A percentile compares a stretch with the other conserved stretches of the same genome.
These are phyloP conservation scores for Neurospora sublineolata DNA, from an alignment of 495 filamentous ascomycete genomes.

Conservation along the genomic window DNA sequence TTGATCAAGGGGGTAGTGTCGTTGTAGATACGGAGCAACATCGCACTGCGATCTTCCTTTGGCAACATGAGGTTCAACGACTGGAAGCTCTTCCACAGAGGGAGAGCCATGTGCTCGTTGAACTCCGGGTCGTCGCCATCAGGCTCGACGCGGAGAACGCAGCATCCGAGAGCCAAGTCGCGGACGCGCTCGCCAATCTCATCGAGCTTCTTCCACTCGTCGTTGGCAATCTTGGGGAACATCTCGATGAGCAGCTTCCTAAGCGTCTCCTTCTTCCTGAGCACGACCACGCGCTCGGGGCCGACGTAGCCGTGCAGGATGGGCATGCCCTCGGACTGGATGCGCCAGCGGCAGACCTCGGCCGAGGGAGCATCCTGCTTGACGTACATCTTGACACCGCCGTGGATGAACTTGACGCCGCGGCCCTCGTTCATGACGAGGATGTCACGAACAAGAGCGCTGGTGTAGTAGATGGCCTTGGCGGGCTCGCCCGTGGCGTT, in stretches of 20 bases:
- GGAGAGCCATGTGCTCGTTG: slow-evolving; percentile 70
- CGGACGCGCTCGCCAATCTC: slow-evolving; percentile 81
- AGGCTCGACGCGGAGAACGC: slow-evolving; percentile 71
- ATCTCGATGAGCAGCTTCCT: slow-evolving; percentile 76
- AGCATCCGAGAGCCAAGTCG: slow-evolving; percentile 80
- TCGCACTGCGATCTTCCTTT: slow-evolving; percentile 87
- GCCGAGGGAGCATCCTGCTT: slow-evolving; percentile 84
- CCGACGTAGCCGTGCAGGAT: slow-evolving; percentile 85
- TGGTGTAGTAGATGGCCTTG: slow-evolving; percentile 93
- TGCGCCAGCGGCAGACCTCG: slow-evolving; percentile 81
- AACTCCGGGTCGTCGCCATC: slow-evolving; percentile 59
- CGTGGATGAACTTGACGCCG: slow-evolving; percentile 91
- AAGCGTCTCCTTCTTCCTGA: slow-evolving; percentile 66
- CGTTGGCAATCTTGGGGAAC: slow-evolving; percentile 70
- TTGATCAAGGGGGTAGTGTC: slow-evolving; percentile 65
- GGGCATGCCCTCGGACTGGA: slow-evolving; percentile 84
- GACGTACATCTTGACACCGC: slow-evolving; percentile 96
- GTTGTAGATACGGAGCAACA: slow-evolving; percentile 84
- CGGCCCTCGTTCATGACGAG: slow-evolving; percentile 71
- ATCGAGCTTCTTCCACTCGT: slow-evolving; percentile 59
- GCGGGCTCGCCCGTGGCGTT: slow-evolving; percentile 73
- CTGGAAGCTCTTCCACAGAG: slow-evolving; percentile 80
- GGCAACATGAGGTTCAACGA: slow-evolving; percentile 91
- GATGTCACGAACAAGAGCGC: slow-evolving; percentile 70
- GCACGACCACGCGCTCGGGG: slow-evolving; percentile 56